phyloP scores from a whole-genome alignment of 306 rosid genomes.

The Malus asiatica region DNA sequence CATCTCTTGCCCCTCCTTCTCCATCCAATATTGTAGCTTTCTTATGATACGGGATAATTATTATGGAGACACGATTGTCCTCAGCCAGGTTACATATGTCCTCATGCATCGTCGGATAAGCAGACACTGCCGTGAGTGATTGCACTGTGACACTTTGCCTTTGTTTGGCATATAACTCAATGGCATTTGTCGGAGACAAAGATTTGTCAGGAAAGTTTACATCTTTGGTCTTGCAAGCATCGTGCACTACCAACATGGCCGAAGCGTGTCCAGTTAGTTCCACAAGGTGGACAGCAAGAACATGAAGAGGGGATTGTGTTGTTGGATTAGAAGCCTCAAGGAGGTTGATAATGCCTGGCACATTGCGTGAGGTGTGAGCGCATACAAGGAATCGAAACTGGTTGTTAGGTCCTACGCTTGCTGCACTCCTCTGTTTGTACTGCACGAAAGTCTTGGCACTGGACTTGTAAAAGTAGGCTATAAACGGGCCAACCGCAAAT shows the following conservation, averaged over 20 bases:
- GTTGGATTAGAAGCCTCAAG: slow-evolving; percentile 30
- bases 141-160: slow-evolving; percentile 13
- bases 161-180: slow-evolving; percentile 13
- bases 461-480: slow-evolving; percentile 12
- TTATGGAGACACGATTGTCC: slow-evolving; percentile 29
- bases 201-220: too few relatives aligned
- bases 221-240: slow-evolving; percentile 2
- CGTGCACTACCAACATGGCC: slow-evolving; percentile 43
- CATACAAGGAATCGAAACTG: slow-evolving; percentile 27
- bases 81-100: slow-evolving; percentile 42
- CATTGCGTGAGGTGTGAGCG: slow-evolving; percentile 21
- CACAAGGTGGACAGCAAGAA: slow-evolving; percentile 28
- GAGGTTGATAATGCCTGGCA: slow-evolving; percentile 29
- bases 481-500: slow-evolving; percentile 19
- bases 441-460: background rate
- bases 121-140: slow-evolving; percentile 36
- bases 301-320: slow-evolving; percentile 21
- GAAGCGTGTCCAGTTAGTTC: slow-evolving; percentile 37
- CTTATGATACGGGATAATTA: slow-evolving; percentile 32
- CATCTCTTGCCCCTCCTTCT: slow-evolving; percentile 5
- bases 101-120: slow-evolving; percentile 28
- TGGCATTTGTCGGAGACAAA: background rate
- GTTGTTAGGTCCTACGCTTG: slow-evolving; percentile 10
- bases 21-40: slow-evolving; percentile 13
- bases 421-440: slow-evolving; percentile 10